Conservation (phyloP, 208 protist genomes). For the Polymyxa betae region DNA sequence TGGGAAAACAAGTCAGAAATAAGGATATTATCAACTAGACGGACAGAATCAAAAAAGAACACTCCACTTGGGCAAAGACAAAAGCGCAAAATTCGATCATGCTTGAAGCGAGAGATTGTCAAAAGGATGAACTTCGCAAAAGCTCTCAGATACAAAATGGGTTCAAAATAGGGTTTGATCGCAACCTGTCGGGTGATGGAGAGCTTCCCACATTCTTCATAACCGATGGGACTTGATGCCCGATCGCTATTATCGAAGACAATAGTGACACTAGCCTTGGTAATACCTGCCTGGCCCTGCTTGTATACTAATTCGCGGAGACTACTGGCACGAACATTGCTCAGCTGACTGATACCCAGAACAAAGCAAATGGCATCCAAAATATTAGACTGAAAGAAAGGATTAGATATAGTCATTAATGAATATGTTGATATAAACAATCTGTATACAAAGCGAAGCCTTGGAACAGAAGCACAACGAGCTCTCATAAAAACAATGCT, state of each 20-base stretch:
- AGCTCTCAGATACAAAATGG: constrained; percentile 48
- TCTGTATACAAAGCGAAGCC: constrained; percentile 2
- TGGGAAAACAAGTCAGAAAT: constrained; percentile 66
- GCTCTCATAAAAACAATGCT: not conserved
- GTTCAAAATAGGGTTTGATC: too few relatives aligned
- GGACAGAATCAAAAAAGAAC: too few relatives aligned
- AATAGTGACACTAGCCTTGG: constrained; percentile 98
- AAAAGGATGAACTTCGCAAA: not conserved
- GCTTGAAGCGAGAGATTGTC: not conserved
- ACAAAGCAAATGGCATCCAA: constrained; percentile 99
- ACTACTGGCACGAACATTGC: constrained; percentile 73
- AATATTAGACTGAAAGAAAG: too few relatives aligned
- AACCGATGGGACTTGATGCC: constrained; percentile 89
- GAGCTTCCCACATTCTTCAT: constrained; percentile 93
- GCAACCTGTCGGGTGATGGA: constrained; percentile 91
- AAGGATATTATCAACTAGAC: not conserved
- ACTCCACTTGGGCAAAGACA: not conserved
- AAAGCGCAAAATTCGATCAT: not conserved
- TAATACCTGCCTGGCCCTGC: constrained; percentile 97
- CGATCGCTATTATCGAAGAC: constrained; percentile 97
- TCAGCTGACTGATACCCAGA: constrained; percentile 98
- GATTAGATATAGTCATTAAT: constrained; percentile 25
- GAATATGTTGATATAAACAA: not conserved
- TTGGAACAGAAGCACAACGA: not conserved
- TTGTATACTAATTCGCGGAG: constrained; percentile 99